Percentiles rank a stretch among this genome's conserved stretches.
These are phyloP conservation scores for Spathaspora hagerdaliae DNA, from an alignment of 805 yeast species.

Conservation along the genomic window DNA sequence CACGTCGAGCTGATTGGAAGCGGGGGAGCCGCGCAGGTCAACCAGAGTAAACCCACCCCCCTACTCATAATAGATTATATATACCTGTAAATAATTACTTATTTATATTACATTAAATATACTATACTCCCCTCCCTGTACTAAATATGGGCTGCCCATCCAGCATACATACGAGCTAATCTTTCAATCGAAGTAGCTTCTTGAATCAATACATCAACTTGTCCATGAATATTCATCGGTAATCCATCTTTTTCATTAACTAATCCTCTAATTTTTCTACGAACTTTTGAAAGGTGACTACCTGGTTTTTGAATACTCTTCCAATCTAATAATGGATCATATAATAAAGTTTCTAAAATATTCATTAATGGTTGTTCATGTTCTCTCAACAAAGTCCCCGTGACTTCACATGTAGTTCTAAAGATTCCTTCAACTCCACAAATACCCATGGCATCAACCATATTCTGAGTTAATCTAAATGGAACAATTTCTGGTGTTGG, in stretches of 20 bases:
- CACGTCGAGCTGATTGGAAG: too few relatives aligned
- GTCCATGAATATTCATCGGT: conserved; percentile 87
- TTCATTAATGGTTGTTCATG: conserved; percentile 86
- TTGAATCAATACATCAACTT: conserved; percentile 83
- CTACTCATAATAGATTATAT: too few relatives aligned
- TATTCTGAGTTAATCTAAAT: conserved; percentile 82
- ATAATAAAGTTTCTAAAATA: conserved; percentile 84
- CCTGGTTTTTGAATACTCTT: conserved; percentile 49
- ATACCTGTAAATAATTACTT: too few relatives aligned
- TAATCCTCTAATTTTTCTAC: conserved; percentile 81
- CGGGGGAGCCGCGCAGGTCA: too few relatives aligned
- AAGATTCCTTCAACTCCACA: conserved; percentile 88
- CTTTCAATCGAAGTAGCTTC: conserved; percentile 72
- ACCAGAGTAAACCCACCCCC: too few relatives aligned
- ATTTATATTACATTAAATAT: too few relatives aligned
- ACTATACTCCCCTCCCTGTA: too few relatives aligned
- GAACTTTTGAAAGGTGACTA: conserved; percentile 63
- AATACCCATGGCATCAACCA: conserved; percentile 90
- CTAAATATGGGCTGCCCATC: conserved; percentile 62
- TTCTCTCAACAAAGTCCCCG: conserved; percentile 63
- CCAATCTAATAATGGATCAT: conserved; percentile 91
- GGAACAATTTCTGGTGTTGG: conserved; percentile 93
- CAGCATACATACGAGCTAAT: conserved; percentile 83
- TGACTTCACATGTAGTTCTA: conserved; percentile 80
- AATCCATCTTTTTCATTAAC: conserved; percentile 74